Conservation (phyloP, 768 basidiomycete species). For the Mycena albidolilacea region DNA sequence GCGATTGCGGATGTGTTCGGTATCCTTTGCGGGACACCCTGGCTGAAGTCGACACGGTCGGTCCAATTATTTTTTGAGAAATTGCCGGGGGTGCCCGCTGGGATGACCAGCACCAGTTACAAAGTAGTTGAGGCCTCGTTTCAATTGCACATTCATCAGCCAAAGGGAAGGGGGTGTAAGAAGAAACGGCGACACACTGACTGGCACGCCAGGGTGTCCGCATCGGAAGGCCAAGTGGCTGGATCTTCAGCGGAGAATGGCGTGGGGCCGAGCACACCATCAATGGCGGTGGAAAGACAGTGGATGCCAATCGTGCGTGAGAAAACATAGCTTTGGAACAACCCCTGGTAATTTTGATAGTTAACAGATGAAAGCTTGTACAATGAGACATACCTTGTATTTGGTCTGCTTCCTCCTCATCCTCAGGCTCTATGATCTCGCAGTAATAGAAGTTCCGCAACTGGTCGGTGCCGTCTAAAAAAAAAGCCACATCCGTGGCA, state of each 20-base stretch:
- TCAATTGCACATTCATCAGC: background rate
- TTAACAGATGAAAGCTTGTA: background rate
- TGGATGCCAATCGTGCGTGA: background rate
- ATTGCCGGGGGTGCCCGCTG: background rate
- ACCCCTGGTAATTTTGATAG: background rate
- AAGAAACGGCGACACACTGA: background rate
- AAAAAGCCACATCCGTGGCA: background rate
- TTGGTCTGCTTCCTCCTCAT: background rate
- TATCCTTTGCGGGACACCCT: background rate
- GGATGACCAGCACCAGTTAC: background rate
- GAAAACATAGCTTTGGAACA: conserved; percentile 6
- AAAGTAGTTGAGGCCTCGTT: background rate
- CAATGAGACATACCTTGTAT: conserved; percentile 2
- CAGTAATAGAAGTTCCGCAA: background rate
- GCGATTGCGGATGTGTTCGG: background rate
- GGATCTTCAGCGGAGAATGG: background rate
- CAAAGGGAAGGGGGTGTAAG: background rate
- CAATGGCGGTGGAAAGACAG: background rate
- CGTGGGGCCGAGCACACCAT: background rate
- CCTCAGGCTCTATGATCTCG: background rate
- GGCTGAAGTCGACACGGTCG: background rate
- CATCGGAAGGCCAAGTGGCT: background rate
- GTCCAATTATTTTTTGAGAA: background rate
- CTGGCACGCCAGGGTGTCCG: background rate
- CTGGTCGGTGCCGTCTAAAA: background rate